A percentile compares a stretch with the other conserved stretches of the same genome.
Evolutionary conservation across 2,329 filamentous ascomycete species (phyloP).

Genomic region (Simplicillium sp.): DNA sequence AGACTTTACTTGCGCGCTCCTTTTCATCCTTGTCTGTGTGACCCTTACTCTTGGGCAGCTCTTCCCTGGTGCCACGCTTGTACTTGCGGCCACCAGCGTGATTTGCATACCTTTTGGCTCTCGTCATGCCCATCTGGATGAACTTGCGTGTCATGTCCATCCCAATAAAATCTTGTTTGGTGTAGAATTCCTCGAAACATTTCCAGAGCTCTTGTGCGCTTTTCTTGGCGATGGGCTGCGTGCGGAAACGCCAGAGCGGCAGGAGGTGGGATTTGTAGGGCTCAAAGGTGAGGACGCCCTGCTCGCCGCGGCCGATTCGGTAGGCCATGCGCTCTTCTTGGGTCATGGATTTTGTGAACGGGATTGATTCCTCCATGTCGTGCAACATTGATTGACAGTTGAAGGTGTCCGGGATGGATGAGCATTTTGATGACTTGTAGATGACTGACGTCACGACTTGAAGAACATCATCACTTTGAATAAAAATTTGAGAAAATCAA

Average conservation of each 20-base stretch:
- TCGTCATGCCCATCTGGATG: slow-evolving; percentile 57
- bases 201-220: slow-evolving; percentile 38
- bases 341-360: too few species aligned
- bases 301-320: slow-evolving; percentile 49
- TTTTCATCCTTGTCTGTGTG: too few species aligned
- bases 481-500: too few species aligned
- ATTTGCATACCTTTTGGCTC: slow-evolving; percentile 50
- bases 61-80: background rate
- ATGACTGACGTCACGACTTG: too few species aligned
- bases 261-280: slow-evolving; percentile 53
- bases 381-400: too few species aligned
- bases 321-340: slow-evolving; percentile 21
- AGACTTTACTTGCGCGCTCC: too few species aligned
- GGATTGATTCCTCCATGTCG: too few species aligned
- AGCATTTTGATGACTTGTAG: too few species aligned
- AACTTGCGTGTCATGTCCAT: slow-evolving; percentile 58
- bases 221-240: slow-evolving; percentile 5
- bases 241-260: slow-evolving; percentile 48
- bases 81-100: slow-evolving; percentile 47
- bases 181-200: slow-evolving; percentile 42
- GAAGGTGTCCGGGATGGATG: too few species aligned
- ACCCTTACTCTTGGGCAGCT: too few species aligned
- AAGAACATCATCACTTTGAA: too few species aligned
- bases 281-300: slow-evolving; percentile 52
- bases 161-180: slow-evolving; percentile 46